Evolutionary conservation across 2,329 filamentous ascomycete species (phyloP).

Genomic region (Penicillium hesseltinei): DNA sequence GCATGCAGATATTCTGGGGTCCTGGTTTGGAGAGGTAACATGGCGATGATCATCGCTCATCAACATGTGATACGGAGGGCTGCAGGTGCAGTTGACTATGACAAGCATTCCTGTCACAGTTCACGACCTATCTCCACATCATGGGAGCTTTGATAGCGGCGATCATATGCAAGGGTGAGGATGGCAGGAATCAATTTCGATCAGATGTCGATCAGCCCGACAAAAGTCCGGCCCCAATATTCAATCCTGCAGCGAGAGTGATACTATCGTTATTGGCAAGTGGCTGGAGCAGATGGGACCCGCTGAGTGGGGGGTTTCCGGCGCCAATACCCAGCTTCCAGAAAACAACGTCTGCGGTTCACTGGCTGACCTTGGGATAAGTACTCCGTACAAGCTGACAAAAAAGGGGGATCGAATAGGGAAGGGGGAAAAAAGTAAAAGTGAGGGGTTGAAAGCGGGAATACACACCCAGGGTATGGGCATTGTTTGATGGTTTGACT

Average conservation of each 20-base stretch:
- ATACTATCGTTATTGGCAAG: neutral
- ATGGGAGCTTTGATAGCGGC: slow-evolving; percentile 6
- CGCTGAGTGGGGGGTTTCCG: neutral
- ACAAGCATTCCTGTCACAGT: slow-evolving; percentile 13
- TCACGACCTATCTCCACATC: slow-evolving; percentile 7
- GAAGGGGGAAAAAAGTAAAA: neutral
- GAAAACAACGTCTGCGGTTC: neutral
- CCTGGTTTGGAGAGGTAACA: neutral
- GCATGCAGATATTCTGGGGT: neutral
- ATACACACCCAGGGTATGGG: neutral
- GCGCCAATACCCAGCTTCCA: neutral
- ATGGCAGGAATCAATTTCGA: neutral
- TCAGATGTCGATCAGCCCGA: neutral
- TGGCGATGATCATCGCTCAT: neutral
- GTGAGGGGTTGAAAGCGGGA: neutral
- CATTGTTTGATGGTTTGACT: neutral
- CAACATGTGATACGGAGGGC: slow-evolving; percentile 6
- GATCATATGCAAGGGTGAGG: slow-evolving; percentile 23
- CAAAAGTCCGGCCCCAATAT: neutral
- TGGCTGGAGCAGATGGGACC: neutral
- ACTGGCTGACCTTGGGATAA: neutral
- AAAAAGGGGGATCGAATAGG: neutral
- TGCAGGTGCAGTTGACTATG: slow-evolving; percentile 19
- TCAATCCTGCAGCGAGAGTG: neutral
- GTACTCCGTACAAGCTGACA: neutral